Percentiles rank a stretch among this genome's conserved stretches.
Evolutionary conservation across 371 early-diverging fungal genomes (phyloP).

Genomic region (Mucor plumbeus): DNA sequence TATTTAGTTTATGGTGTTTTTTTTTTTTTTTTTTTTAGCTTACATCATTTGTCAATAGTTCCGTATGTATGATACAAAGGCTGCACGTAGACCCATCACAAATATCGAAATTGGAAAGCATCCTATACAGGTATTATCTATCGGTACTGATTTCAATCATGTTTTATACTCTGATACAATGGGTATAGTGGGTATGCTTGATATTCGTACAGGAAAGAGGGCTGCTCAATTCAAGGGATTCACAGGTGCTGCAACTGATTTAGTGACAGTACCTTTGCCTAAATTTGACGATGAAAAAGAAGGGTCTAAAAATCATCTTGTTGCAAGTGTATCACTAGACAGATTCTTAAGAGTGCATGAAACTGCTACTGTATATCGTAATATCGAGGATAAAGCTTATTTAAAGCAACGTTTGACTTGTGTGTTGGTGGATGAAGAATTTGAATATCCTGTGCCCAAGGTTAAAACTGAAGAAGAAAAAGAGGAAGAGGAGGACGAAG

Average conservation of each 20-base stretch:
- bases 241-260: conserved; percentile 73
- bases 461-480: conserved; percentile 38
- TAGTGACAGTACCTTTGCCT: conserved; percentile 43
- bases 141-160: conserved; percentile 59
- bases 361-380: conserved; percentile 58
- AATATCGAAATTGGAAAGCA: conserved; percentile 71
- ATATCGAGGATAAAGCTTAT: conserved; percentile 72
- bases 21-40: not conserved
- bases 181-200: conserved; percentile 70
- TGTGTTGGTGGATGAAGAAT: conserved; percentile 66
- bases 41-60: conserved; percentile 40
- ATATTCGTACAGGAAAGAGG: conserved; percentile 65
- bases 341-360: conserved; percentile 81
- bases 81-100: conserved; percentile 70
- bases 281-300: conserved; percentile 22
- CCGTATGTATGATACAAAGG: conserved; percentile 80
- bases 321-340: conserved; percentile 79
- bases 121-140: conserved; percentile 61
- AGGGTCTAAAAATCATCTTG: not conserved
- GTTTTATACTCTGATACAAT: conserved; percentile 80
- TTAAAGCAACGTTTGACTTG: conserved; percentile 81
- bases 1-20: not conserved
- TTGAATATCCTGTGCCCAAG: conserved; percentile 48
- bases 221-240: conserved; percentile 66
- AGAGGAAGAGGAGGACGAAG: conserved; percentile 54